phyloP scores from a whole-genome alignment of 768 basidiomycete genomes.

The Suillus alpinus region DNA sequence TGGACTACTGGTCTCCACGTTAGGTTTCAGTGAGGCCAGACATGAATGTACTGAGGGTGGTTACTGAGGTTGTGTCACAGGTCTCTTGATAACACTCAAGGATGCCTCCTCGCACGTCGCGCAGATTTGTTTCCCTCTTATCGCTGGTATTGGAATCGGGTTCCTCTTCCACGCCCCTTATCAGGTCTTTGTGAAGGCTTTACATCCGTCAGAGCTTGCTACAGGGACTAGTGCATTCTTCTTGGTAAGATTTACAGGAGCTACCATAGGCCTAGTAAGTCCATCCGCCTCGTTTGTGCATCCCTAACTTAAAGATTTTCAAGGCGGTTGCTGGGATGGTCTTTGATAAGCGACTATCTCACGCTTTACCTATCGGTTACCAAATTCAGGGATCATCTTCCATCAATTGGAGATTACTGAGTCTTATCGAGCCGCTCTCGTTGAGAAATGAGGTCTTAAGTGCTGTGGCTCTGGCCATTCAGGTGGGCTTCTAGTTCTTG shows the following conservation, averaged over 20 bases:
- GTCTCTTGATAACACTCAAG: constrained; percentile 62
- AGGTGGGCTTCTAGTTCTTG: constrained; percentile 38
- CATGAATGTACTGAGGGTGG: neutral
- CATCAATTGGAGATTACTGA: constrained; percentile 53
- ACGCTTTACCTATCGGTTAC: constrained; percentile 48
- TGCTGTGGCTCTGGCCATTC: constrained; percentile 60
- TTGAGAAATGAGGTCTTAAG: constrained; percentile 47
- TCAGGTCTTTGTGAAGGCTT: constrained; percentile 68
- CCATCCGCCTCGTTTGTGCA: constrained; percentile 5
- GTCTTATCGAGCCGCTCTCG: constrained; percentile 42
- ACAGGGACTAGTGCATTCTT: constrained; percentile 86
- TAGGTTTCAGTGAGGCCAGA: constrained; percentile 66
- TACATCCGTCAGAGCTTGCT: constrained; percentile 67
- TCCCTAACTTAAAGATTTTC: neutral
- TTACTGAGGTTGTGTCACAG: constrained; percentile 36
- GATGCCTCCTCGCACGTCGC: constrained; percentile 42
- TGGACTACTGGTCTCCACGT: constrained; percentile 62
- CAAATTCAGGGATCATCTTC: constrained; percentile 40
- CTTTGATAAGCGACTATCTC: constrained; percentile 54
- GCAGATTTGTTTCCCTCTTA: constrained; percentile 60
- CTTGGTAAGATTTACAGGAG: constrained; percentile 82
- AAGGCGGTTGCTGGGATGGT: constrained; percentile 78
- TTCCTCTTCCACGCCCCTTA: constrained; percentile 87
- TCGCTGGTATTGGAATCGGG: constrained; percentile 76
- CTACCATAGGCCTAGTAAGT: constrained; percentile 75